phyloP scores from a whole-genome alignment of 2,329 filamentous ascomycete genomes.

The Metarhizium brunneum region DNA sequence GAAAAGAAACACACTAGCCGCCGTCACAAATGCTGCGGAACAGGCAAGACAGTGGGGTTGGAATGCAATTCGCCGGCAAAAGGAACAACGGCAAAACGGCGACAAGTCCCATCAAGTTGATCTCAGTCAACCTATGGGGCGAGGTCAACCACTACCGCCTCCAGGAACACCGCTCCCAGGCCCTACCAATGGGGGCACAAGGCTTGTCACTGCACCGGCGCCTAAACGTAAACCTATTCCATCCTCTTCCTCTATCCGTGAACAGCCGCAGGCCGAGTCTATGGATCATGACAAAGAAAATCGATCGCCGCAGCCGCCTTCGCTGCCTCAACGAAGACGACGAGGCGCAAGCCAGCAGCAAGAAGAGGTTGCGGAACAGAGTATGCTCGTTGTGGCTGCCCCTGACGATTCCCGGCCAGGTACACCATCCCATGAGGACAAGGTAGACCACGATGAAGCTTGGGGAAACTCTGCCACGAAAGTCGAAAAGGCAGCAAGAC shows the following conservation, averaged over 20 bases:
- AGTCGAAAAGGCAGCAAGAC: background rate
- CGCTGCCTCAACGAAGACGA: slow-evolving; percentile 38
- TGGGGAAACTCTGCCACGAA: slow-evolving; percentile 8
- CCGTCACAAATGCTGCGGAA: slow-evolving; percentile 45
- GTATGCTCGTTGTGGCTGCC: slow-evolving; percentile 55
- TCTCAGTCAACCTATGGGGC: slow-evolving; percentile 63
- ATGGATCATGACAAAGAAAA: slow-evolving; percentile 20
- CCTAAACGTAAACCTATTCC: slow-evolving; percentile 59
- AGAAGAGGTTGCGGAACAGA: slow-evolving; percentile 33
- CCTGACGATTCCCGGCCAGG: slow-evolving; percentile 52
- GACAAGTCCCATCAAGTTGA: slow-evolving; percentile 29
- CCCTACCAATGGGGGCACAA: slow-evolving; percentile 51
- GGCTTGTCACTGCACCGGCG: slow-evolving; percentile 45
- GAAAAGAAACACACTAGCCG: slow-evolving; percentile 43
- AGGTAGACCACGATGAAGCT: slow-evolving; percentile 8
- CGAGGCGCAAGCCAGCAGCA: slow-evolving; percentile 24
- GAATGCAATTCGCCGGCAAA: slow-evolving; percentile 44
- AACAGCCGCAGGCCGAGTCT: slow-evolving; percentile 10
- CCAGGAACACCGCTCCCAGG: slow-evolving; percentile 68
- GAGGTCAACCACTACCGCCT: slow-evolving; percentile 73
- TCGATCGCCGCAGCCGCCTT: slow-evolving; percentile 23
- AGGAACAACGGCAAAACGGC: slow-evolving; percentile 28
- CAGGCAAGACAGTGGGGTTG: slow-evolving; percentile 51
- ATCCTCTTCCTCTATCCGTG: slow-evolving; percentile 31
- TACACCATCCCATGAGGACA: slow-evolving; percentile 35